These are phyloP conservation scores for Debaryomyces sp. DNA, from an alignment of 1,139 yeast genomes.

Conservation along the genomic window DNA sequence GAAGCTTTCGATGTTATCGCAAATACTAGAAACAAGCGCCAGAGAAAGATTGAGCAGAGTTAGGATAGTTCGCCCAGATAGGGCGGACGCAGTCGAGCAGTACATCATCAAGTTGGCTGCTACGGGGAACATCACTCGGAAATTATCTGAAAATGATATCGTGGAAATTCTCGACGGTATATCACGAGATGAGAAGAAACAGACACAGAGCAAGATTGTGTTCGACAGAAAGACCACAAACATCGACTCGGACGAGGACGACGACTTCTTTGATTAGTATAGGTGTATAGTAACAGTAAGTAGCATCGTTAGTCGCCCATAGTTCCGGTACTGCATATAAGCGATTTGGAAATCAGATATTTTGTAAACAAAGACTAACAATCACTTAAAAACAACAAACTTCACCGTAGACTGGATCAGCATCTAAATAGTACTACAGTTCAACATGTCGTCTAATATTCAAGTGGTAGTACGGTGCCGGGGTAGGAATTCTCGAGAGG, in stretches of 20 bases:
- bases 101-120: conserved; percentile 73
- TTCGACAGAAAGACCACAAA: conserved; percentile 28
- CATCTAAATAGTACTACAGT: not conserved
- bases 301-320: not conserved
- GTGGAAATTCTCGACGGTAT: conserved; percentile 83
- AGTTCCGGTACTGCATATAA: conserved; percentile 5
- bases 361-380: conserved; percentile 10
- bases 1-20: conserved; percentile 54
- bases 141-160: conserved; percentile 76
- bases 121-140: conserved; percentile 74
- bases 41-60: conserved; percentile 88
- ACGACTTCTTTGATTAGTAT: conserved; percentile 32
- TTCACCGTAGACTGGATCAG: not conserved
- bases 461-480: conserved; percentile 90
- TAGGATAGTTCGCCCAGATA: conserved; percentile 84
- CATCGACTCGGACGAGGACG: conserved; percentile 26
- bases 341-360: not conserved
- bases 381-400: not conserved
- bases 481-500: conserved; percentile 74
- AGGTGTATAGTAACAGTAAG: not conserved
- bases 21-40: conserved; percentile 77
- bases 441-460: conserved; percentile 47
- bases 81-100: conserved; percentile 90
- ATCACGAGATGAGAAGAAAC: conserved; percentile 73
- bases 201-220: conserved; percentile 60